Evolutionary conservation across 2,329 filamentous ascomycete genomes (phyloP).

Genomic region (Ceratocystis alfenasii): DNA sequence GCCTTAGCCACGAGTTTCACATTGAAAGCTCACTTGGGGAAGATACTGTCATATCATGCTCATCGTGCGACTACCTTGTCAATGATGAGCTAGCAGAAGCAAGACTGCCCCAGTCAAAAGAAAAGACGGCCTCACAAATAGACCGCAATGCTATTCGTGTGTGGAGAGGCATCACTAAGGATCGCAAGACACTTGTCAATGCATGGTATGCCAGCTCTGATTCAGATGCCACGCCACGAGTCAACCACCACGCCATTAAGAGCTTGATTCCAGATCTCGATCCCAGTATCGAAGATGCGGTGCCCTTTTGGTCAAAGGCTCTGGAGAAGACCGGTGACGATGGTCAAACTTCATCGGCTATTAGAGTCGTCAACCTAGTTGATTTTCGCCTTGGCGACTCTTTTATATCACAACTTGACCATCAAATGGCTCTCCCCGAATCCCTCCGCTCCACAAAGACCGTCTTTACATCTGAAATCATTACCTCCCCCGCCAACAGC

Average conservation of each 20-base stretch:
- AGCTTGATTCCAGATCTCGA: slow-evolving; percentile 55
- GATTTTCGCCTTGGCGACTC: slow-evolving; percentile 25
- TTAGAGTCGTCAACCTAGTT: slow-evolving; percentile 30
- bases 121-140: background rate
- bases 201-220: slow-evolving; percentile 48
- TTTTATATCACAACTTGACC: slow-evolving; percentile 7
- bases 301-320: slow-evolving; percentile 40
- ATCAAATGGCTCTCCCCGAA: background rate
- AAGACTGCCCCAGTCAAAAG: slow-evolving; percentile 20
- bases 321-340: slow-evolving; percentile 23
- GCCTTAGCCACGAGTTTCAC: slow-evolving; percentile 89
- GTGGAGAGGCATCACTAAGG: slow-evolving; percentile 55
- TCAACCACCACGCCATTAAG: slow-evolving; percentile 52
- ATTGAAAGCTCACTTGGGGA: slow-evolving; percentile 69
- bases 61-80: slow-evolving; percentile 59
- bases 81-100: slow-evolving; percentile 72
- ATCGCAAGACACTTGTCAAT: slow-evolving; percentile 55
- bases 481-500: background rate
- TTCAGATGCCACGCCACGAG: slow-evolving; percentile 26
- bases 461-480: background rate
- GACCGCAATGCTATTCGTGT: slow-evolving; percentile 25
- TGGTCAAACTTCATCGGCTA: background rate
- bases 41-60: slow-evolving; percentile 70
- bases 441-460: background rate
- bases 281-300: slow-evolving; percentile 51